phyloP scores from a whole-genome alignment of 495 filamentous ascomycete species.

The Hypoxylon cercidicola region DNA sequence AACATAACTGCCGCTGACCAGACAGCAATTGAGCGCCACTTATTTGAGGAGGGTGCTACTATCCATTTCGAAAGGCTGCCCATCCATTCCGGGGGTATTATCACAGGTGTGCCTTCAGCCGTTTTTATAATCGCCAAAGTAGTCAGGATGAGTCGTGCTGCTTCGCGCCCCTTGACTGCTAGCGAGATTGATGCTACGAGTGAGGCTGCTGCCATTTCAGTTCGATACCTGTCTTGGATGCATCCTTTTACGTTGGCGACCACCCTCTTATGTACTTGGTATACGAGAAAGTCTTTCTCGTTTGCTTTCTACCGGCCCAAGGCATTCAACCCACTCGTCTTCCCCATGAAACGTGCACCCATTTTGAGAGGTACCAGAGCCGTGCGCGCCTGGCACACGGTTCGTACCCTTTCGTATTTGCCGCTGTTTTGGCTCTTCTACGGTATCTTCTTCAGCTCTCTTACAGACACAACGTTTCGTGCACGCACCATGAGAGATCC shows the following conservation, averaged over 20 bases:
- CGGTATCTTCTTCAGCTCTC: constrained; percentile 6
- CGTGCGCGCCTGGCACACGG: constrained; percentile 15
- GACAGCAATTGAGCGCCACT: constrained; percentile 27
- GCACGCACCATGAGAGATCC: constrained; percentile 14
- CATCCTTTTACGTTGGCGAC: neutral
- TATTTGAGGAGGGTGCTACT: constrained; percentile 39
- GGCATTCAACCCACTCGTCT: constrained; percentile 29
- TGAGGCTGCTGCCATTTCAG: constrained; percentile 13
- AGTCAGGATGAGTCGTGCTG: neutral
- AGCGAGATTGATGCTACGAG: constrained; percentile 28
- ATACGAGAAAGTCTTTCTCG: constrained; percentile 8
- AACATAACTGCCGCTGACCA: constrained; percentile 6
- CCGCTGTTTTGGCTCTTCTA: neutral
- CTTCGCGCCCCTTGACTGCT: constrained; percentile 31
- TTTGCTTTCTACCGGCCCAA: constrained; percentile 43
- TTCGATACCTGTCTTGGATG: constrained; percentile 5
- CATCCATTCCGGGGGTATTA: constrained; percentile 12
- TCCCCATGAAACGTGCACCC: constrained; percentile 23
- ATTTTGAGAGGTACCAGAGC: constrained; percentile 10
- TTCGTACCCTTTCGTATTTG: constrained; percentile 10
- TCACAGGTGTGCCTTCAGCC: too few relatives aligned
- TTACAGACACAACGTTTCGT: constrained; percentile 5
- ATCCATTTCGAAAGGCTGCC: constrained; percentile 39
- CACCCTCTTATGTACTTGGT: neutral
- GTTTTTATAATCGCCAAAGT: constrained; percentile 10